Evolutionary conservation across 495 filamentous ascomycete genomes (phyloP).

Genomic region (Penicillium lagena): DNA sequence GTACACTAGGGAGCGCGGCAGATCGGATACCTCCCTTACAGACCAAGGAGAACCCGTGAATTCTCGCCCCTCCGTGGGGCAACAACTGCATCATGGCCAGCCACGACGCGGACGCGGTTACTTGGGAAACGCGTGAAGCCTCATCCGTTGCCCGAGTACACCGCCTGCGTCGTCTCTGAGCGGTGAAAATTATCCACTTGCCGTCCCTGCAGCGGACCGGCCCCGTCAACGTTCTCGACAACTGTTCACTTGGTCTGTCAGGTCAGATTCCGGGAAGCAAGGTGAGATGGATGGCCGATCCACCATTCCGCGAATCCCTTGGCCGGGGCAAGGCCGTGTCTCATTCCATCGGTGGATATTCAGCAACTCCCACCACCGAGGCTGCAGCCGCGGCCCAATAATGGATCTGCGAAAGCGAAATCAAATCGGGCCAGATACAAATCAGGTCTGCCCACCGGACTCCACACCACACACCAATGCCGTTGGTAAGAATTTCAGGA

Average conservation of each 20-base stretch:
- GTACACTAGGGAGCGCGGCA: too few species aligned
- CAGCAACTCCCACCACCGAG: too few species aligned
- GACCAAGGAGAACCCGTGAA: conserved; percentile 1
- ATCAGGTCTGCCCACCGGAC: conserved; percentile 7
- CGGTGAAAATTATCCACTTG: conserved; percentile 21
- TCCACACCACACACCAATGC: conserved; percentile 3
- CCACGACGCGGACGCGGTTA: conserved; percentile 26
- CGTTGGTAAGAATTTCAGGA: conserved; percentile 18
- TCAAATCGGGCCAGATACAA: conserved; percentile 14
- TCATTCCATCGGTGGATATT: conserved; percentile 7
- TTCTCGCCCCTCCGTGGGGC: conserved; percentile 18
- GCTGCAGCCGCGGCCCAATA: conserved; percentile 7
- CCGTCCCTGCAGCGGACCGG: conserved; percentile 26
- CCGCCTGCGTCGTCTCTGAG: not conserved
- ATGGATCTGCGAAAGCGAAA: conserved; percentile 20
- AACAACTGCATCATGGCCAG: conserved; percentile 16
- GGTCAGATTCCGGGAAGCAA: not conserved
- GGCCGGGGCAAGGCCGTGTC: conserved; percentile 2
- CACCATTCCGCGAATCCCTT: conserved; percentile 23
- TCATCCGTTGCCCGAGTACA: not conserved
- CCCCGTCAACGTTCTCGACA: conserved; percentile 27
- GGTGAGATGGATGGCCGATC: conserved; percentile 2
- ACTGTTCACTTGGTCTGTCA: too few species aligned
- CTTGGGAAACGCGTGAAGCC: conserved; percentile 25
- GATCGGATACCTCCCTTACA: not conserved